Conservation (phyloP, 2,329 filamentous ascomycete genomes). For the Zymoseptoria tritici region DNA sequence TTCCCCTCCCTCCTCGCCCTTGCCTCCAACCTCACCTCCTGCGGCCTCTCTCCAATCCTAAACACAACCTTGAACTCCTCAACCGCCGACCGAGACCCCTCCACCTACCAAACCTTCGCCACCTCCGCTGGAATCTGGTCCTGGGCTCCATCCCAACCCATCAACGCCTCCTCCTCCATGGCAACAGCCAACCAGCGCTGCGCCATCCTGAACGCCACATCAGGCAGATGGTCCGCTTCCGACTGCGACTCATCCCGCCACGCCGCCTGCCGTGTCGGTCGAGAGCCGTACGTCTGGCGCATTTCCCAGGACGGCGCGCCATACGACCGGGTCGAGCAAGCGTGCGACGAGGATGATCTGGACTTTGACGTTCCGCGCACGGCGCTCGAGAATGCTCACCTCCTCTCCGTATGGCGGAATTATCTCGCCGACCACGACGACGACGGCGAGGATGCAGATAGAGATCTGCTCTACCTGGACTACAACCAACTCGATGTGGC, state of each 20-base stretch:
- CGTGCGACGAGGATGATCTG: slow-evolving; percentile 42
- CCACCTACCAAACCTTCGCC: slow-evolving; percentile 46
- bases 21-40: slow-evolving; percentile 42
- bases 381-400: slow-evolving; percentile 55
- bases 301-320: slow-evolving; percentile 38
- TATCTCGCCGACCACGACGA: slow-evolving; percentile 14
- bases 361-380: slow-evolving; percentile 53
- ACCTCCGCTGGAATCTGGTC: slow-evolving; percentile 48
- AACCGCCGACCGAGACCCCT: slow-evolving; percentile 43
- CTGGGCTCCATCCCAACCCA: slow-evolving; percentile 52
- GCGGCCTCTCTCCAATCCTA: slow-evolving; percentile 54
- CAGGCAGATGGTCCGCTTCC: slow-evolving; percentile 52
- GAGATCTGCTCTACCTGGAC: slow-evolving; percentile 46
- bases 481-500: slow-evolving; percentile 52
- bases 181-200: slow-evolving; percentile 40
- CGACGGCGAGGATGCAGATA: slow-evolving; percentile 5
- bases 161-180: slow-evolving; percentile 35
- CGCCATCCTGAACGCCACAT: slow-evolving; percentile 44
- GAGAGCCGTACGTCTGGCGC: slow-evolving; percentile 52
- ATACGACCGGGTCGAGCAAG: slow-evolving; percentile 33
- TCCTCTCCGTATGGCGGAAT: slow-evolving; percentile 33
- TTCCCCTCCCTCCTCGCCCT: slow-evolving; percentile 21
- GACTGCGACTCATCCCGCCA: slow-evolving; percentile 48
- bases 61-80: slow-evolving; percentile 48
- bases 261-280: slow-evolving; percentile 49